A percentile compares a stretch with the other conserved stretches of the same genome.
phyloP scores from a whole-genome alignment of 257 asterid species.

The Nicotiana otophora region DNA sequence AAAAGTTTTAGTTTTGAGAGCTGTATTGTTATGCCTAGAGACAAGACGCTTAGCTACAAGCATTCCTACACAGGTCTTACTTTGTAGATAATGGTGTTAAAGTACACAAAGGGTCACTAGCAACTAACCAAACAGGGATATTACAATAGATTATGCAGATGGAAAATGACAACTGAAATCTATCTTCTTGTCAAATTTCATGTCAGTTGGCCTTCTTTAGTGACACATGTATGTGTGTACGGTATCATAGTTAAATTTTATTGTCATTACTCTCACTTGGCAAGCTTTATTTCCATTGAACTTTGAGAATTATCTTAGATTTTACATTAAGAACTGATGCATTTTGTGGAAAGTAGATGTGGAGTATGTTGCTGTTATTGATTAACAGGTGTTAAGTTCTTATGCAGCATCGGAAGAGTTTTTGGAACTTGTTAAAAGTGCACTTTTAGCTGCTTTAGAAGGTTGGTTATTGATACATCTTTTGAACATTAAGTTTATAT shows the following conservation, averaged over 20 bases:
- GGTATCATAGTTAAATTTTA: neutral
- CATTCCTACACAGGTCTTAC: neutral
- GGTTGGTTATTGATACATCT: conserved; percentile 39
- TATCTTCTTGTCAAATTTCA: too few relatives aligned
- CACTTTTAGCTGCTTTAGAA: conserved; percentile 95
- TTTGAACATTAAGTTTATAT: neutral
- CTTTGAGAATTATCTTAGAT: neutral
- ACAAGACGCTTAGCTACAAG: neutral
- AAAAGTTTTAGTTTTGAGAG: neutral
- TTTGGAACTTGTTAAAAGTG: conserved; percentile 92
- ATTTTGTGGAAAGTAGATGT: neutral
- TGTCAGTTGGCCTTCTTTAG: too few relatives aligned
- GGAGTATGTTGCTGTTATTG: neutral
- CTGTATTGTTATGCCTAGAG: neutral
- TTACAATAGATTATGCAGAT: too few relatives aligned
- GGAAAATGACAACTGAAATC: too few relatives aligned
- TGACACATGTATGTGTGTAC: neutral
- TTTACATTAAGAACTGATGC: neutral
- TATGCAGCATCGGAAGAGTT: conserved; percentile 95
- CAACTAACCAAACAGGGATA: too few relatives aligned
- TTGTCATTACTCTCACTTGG: neutral
- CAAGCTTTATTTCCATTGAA: neutral
- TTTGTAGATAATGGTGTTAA: too few relatives aligned
- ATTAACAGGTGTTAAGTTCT: conserved; percentile 16
- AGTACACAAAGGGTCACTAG: too few relatives aligned